Evolutionary conservation across 768 basidiomycete species (phyloP).

Genomic region (Suillus lakei): DNA sequence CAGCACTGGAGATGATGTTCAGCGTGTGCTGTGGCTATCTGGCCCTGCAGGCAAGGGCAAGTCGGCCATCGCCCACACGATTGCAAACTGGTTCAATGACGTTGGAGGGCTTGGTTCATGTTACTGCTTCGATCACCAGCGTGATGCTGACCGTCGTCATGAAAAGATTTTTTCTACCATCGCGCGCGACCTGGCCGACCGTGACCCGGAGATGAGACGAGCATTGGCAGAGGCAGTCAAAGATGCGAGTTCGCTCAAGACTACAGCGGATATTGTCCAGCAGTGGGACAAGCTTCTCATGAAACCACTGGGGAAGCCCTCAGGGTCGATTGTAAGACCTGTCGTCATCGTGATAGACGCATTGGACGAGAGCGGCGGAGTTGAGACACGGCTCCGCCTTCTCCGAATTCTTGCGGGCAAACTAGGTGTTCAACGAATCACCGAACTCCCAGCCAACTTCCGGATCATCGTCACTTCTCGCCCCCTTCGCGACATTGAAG

Average conservation of each 20-base stretch:
- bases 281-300: constrained; percentile 24
- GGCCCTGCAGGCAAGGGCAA: too few species aligned
- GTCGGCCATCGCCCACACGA: constrained; percentile 12
- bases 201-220: background rate
- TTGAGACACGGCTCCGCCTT: constrained; percentile 9
- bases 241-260: background rate
- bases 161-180: constrained; percentile 18
- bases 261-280: background rate
- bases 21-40: background rate
- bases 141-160: constrained; percentile 9
- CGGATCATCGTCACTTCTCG: constrained; percentile 14
- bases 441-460: constrained; percentile 10
- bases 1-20: constrained; percentile 6
- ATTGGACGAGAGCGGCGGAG: constrained; percentile 20
- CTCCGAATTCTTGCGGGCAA: constrained; percentile 14
- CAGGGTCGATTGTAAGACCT: constrained; percentile 16
- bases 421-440: background rate
- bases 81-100: too few species aligned
- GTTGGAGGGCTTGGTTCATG: constrained; percentile 2
- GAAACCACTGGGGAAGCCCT: constrained; percentile 12
- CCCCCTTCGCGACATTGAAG: too few species aligned
- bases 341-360: constrained; percentile 31
- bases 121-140: constrained; percentile 7
- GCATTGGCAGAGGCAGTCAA: background rate
- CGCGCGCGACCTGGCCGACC: constrained; percentile 3